These are phyloP conservation scores for Boletus tylopilopsis DNA, from an alignment of 768 basidiomycete genomes.

Conservation along the genomic window DNA sequence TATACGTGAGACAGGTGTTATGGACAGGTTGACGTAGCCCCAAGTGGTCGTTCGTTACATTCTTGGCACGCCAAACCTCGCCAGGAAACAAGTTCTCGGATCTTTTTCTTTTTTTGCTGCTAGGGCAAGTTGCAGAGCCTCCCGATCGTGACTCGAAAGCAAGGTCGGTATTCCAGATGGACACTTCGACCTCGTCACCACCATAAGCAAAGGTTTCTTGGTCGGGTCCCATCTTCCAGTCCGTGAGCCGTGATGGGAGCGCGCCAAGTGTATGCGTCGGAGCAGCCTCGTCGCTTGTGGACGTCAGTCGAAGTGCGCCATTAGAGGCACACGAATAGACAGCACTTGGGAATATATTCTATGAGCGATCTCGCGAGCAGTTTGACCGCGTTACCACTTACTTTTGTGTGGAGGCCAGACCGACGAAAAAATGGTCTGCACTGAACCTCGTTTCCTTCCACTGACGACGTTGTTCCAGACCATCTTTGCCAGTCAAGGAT, in stretches of 20 bases:
- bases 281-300: constrained; percentile 25
- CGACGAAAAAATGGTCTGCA: constrained; percentile 53
- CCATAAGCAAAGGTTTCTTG: constrained; percentile 68
- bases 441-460: constrained; percentile 69
- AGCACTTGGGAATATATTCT: constrained; percentile 20
- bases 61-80: constrained; percentile 84
- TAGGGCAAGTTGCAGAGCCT: constrained; percentile 11
- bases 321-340: constrained; percentile 73
- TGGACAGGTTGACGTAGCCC: constrained; percentile 76
- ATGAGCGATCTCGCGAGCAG: constrained; percentile 1
- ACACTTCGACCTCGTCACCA: constrained; percentile 83
- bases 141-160: constrained; percentile 37
- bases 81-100: constrained; percentile 57
- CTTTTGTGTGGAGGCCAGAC: constrained; percentile 51
- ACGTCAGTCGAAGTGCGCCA: constrained; percentile 60
- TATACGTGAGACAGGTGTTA: constrained; percentile 63
- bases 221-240: constrained; percentile 58
- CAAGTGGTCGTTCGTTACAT: constrained; percentile 75
- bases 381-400: constrained; percentile 29
- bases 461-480: constrained; percentile 36
- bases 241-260: constrained; percentile 66
- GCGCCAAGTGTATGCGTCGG: constrained; percentile 32
- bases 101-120: constrained; percentile 52
- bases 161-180: constrained; percentile 72
- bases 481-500: constrained; percentile 39